These are phyloP conservation scores for Leptomonas pyrrhocoris DNA, from an alignment of 208 protist species.

Conservation along the genomic window DNA sequence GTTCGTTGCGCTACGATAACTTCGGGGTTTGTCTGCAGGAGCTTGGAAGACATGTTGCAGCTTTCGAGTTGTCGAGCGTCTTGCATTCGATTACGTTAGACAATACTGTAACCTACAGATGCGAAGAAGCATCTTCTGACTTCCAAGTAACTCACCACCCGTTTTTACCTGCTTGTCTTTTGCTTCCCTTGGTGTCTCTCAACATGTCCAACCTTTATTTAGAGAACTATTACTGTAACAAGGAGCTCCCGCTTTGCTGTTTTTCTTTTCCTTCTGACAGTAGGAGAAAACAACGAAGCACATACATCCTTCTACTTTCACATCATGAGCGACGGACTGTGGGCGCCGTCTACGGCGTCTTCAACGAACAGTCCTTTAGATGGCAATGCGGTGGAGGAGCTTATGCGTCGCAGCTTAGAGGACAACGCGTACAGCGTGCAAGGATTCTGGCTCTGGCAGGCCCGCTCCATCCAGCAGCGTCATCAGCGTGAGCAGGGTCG, in stretches of 20 bases:
- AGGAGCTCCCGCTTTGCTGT: neutral
- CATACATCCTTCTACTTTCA: neutral
- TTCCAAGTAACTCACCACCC: no score
- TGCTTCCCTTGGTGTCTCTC: neutral
- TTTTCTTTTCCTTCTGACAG: neutral
- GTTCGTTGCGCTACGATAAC: neutral
- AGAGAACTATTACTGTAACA: no score
- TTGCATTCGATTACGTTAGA: no score
- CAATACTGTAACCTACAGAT: no score
- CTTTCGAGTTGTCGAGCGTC: no score
- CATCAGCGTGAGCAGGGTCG: slow-evolving; percentile 27
- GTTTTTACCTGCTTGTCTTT: neutral
- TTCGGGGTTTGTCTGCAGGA: no score
- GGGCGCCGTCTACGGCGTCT: slow-evolving; percentile 10
- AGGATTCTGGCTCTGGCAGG: slow-evolving; percentile 43
- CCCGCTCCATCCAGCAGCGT: slow-evolving; percentile 29
- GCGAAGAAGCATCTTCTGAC: no score
- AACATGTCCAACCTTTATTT: neutral
- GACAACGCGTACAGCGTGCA: slow-evolving; percentile 40
- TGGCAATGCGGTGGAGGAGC: slow-evolving; percentile 29
- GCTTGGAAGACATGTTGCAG: no score
- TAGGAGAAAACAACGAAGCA: no score
- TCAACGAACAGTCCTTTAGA: slow-evolving; percentile 9
- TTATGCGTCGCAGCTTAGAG: slow-evolving; percentile 32
- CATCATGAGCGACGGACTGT: slow-evolving; percentile 19